These are phyloP conservation scores for Neurospora discreta DNA, from an alignment of 495 filamentous ascomycete species.

Conservation along the genomic window DNA sequence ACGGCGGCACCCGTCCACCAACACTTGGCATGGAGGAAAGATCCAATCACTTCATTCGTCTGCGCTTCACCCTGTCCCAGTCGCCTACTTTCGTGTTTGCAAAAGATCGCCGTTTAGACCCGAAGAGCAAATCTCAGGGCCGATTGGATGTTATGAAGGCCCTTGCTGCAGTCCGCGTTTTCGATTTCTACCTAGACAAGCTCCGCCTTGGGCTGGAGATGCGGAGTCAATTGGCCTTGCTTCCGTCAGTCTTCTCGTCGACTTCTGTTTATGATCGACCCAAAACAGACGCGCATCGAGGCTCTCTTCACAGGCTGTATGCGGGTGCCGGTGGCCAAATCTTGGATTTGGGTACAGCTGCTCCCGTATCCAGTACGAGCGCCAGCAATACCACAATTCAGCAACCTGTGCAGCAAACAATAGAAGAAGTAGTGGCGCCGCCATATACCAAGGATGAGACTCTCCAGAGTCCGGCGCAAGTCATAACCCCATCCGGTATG, in stretches of 20 bases:
- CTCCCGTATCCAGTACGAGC: too few species aligned
- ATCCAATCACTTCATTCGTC: background rate
- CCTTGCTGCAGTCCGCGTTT: background rate
- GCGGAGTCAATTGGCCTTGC: background rate
- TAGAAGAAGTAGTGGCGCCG: background rate
- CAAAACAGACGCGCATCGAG: too few species aligned
- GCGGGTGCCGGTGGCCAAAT: background rate
- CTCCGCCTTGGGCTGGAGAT: background rate
- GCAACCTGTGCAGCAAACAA: background rate
- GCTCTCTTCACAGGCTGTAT: too few species aligned
- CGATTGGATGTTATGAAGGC: background rate
- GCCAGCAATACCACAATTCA: background rate
- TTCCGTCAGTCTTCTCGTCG: background rate
- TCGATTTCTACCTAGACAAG: background rate
- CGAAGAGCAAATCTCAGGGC: background rate
- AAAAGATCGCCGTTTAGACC: background rate
- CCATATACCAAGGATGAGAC: background rate
- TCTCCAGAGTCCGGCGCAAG: background rate
- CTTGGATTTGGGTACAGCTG: background rate
- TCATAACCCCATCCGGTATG: background rate
- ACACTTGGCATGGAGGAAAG: background rate
- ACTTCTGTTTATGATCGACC: background rate
- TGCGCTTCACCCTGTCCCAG: slow-evolving; percentile 1
- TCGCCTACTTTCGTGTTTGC: background rate
- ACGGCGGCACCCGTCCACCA: background rate